Evolutionary conservation across 2,329 filamentous ascomycete species (phyloP).

Genomic region (Xylariales sp.): DNA sequence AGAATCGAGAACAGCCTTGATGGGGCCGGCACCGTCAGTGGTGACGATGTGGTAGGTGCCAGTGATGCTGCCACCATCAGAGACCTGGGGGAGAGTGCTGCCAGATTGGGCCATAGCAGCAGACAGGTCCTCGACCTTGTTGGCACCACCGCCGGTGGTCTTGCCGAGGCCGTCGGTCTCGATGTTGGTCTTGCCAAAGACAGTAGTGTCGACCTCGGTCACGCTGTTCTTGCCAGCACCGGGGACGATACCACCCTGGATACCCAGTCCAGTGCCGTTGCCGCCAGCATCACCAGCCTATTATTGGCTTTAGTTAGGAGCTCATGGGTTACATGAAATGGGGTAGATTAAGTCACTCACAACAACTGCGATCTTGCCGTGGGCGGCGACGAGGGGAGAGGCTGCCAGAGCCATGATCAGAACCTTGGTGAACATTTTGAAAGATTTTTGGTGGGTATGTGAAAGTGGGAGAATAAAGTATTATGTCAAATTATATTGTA

Average conservation of each 20-base stretch:
- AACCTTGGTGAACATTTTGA: not conserved
- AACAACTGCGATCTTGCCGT: constrained; percentile 25
- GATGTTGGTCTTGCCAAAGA: constrained; percentile 22
- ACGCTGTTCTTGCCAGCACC: constrained; percentile 20
- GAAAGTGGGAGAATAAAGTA: not conserved
- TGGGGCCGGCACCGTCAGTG: constrained; percentile 34
- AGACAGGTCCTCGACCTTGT: constrained; percentile 26
- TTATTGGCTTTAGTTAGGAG: not conserved
- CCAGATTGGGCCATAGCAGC: constrained; percentile 31
- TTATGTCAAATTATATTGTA: not conserved
- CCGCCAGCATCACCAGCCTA: constrained; percentile 29
- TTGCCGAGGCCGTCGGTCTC: constrained; percentile 32
- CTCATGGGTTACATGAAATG: not conserved
- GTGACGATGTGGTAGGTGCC: constrained; percentile 36
- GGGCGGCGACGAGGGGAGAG: constrained; percentile 22
- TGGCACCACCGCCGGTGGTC: constrained; percentile 30
- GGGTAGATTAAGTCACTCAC: constrained; percentile 1
- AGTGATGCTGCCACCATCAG: constrained; percentile 25
- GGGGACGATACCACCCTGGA: constrained; percentile 13
- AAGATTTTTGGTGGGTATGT: not conserved
- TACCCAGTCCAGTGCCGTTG: constrained; percentile 37
- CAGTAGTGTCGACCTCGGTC: constrained; percentile 8
- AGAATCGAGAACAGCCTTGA: constrained; percentile 32
- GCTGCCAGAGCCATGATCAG: constrained; percentile 1
- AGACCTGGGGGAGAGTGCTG: constrained; percentile 33